Percentiles rank a stretch among this genome's conserved stretches.
Evolutionary conservation across 2,329 filamentous ascomycete genomes (phyloP).

Genomic region (Monilinia vaccinii-corymbosi): DNA sequence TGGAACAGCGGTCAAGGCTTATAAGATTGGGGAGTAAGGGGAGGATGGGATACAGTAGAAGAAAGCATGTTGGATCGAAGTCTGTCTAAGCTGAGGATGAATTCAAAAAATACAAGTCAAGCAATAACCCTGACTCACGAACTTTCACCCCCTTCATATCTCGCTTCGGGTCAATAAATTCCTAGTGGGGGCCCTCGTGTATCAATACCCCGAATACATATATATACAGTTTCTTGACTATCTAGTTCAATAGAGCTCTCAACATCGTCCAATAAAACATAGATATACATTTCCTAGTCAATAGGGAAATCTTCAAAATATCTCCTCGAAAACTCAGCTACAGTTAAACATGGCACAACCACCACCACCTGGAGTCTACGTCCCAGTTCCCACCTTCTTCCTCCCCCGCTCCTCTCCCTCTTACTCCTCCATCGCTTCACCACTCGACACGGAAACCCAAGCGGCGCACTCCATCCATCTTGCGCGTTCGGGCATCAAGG

Average conservation of each 20-base stretch:
- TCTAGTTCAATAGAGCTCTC: not conserved
- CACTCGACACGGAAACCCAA: conserved; percentile 42
- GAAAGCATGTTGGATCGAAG: not conserved
- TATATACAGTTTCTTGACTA: not conserved
- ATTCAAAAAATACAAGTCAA: not conserved
- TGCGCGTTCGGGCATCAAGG: conserved; percentile 48
- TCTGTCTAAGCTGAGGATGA: not conserved
- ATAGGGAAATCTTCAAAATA: not conserved
- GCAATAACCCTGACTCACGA: not conserved
- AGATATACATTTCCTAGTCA: not conserved
- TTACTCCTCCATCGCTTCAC: conserved; percentile 21
- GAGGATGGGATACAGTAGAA: not conserved
- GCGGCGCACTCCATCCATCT: conserved; percentile 49
- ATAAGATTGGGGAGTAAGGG: conserved; percentile 38
- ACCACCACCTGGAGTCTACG: conserved; percentile 31
- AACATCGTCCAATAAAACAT: not conserved
- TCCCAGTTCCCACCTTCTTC: conserved; percentile 56
- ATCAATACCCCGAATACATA: not conserved
- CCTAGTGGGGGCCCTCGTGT: conserved; percentile 9
- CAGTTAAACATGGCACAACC: conserved; percentile 19
- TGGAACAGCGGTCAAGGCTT: conserved; percentile 63
- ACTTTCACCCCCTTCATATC: conserved; percentile 3
- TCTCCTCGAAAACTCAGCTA: not conserved
- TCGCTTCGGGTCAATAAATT: conserved; percentile 5
- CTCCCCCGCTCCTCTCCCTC: conserved; percentile 23